Evolutionary conservation across 2,329 filamentous ascomycete species (phyloP).

Genomic region (Raffaelea ambrosiae): DNA sequence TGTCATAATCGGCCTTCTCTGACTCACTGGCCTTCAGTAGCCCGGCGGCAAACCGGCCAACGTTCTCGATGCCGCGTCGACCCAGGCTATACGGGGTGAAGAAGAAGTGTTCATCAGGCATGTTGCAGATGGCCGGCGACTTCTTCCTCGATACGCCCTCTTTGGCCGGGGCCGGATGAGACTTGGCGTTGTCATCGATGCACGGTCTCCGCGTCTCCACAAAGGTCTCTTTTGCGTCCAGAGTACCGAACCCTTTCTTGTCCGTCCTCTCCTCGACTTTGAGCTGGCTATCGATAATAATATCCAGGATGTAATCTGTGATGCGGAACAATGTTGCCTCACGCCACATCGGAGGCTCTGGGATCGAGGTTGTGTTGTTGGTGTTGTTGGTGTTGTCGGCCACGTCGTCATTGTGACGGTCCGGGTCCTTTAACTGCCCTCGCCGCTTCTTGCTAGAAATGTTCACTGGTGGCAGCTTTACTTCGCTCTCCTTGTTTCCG

Average conservation of each 20-base stretch:
- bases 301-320: slow-evolving; percentile 33
- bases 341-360: background rate
- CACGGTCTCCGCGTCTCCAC: slow-evolving; percentile 35
- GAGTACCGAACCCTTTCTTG: slow-evolving; percentile 31
- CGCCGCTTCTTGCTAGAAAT: slow-evolving; percentile 3
- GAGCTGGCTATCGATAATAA: slow-evolving; percentile 23
- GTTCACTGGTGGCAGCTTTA: slow-evolving; percentile 2
- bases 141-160: too few species aligned
- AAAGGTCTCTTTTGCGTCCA: slow-evolving; percentile 26
- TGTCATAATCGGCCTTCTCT: background rate
- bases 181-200: slow-evolving; percentile 14
- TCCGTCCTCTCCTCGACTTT: slow-evolving; percentile 27
- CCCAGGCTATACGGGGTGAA: slow-evolving; percentile 40
- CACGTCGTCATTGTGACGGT: too few species aligned
- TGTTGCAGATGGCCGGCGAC: slow-evolving; percentile 25
- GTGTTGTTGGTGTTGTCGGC: background rate
- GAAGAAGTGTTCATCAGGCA: slow-evolving; percentile 40
- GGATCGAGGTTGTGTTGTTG: slow-evolving; percentile 4
- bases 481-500: background rate
- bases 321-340: slow-evolving; percentile 14
- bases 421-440: background rate
- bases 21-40: slow-evolving; percentile 3
- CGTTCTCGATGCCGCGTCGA: slow-evolving; percentile 21
- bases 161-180: too few species aligned
- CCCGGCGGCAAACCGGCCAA: slow-evolving; percentile 8